Evolutionary conservation across 2,329 filamentous ascomycete species (phyloP).

Genomic region (Phyllachora maydis): DNA sequence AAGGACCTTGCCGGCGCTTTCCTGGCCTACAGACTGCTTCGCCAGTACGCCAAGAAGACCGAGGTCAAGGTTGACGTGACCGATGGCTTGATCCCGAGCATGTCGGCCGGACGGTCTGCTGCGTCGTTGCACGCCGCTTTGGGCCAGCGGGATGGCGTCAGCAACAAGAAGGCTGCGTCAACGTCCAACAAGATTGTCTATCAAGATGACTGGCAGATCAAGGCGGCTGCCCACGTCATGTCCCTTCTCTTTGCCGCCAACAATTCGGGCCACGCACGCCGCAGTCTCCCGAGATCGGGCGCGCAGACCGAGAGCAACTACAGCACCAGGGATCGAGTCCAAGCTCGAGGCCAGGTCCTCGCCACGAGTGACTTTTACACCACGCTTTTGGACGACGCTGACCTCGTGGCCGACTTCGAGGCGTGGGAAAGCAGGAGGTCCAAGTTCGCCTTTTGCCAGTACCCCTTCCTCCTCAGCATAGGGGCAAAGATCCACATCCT

Average conservation of each 20-base stretch:
- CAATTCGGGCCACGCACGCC: slow-evolving; percentile 23
- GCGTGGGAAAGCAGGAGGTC: slow-evolving; percentile 58
- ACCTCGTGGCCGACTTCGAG: slow-evolving; percentile 72
- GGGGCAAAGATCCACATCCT: slow-evolving; percentile 83
- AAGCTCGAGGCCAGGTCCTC: slow-evolving; percentile 42
- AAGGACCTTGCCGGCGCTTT: slow-evolving; percentile 65
- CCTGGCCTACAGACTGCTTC: slow-evolving; percentile 57
- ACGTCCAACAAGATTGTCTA: slow-evolving; percentile 40
- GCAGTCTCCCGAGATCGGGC: slow-evolving; percentile 5
- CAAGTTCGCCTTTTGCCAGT: slow-evolving; percentile 79
- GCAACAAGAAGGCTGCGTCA: slow-evolving; percentile 29
- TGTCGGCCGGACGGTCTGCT: slow-evolving; percentile 43
- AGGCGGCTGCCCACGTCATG: slow-evolving; percentile 60
- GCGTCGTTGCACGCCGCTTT: slow-evolving; percentile 65
- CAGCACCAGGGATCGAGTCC: slow-evolving; percentile 18
- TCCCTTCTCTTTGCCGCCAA: slow-evolving; percentile 70
- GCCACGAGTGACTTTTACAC: slow-evolving; percentile 78
- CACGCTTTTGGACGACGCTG: slow-evolving; percentile 66
- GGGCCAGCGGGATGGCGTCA: slow-evolving; percentile 23
- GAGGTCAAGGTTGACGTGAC: slow-evolving; percentile 38
- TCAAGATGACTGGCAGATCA: slow-evolving; percentile 76
- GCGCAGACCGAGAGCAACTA: slow-evolving; percentile 10
- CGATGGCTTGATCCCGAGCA: slow-evolving; percentile 50
- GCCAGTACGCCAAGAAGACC: slow-evolving; percentile 47
- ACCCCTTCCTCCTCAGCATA: slow-evolving; percentile 79